Evolutionary conservation across 352 stramenopile species (phyloP).

Genomic region (Globisporangium sylvaticum): DNA sequence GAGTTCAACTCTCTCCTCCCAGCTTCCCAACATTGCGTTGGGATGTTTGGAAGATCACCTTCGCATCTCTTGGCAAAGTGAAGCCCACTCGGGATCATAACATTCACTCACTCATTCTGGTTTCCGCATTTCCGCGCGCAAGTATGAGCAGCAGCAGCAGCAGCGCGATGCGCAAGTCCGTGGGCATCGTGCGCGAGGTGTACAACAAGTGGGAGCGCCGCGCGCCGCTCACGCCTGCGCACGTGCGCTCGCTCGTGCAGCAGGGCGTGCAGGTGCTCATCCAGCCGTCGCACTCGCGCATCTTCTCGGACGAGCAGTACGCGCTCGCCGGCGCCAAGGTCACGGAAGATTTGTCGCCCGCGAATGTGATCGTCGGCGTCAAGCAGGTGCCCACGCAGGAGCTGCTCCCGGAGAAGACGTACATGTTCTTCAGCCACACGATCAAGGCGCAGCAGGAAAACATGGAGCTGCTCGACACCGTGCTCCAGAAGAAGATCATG

Average conservation of each 20-base stretch:
- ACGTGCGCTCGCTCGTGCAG: constrained; percentile 83
- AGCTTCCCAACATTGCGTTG: background rate
- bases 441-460: constrained; percentile 97
- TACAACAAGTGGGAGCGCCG: constrained; percentile 96
- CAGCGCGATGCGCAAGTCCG: constrained; percentile 35
- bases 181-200: constrained; percentile 92
- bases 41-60: background rate
- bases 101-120: background rate
- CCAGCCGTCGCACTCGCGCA: constrained; percentile 88
- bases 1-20: background rate
- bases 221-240: constrained; percentile 85
- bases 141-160: constrained; percentile 7
- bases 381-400: constrained; percentile 89
- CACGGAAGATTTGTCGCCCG: constrained; percentile 83
- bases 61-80: background rate
- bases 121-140: background rate
- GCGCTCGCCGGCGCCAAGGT: constrained; percentile 83
- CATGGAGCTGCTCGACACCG: constrained; percentile 92
- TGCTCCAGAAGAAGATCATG: constrained; percentile 90
- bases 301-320: constrained; percentile 94
- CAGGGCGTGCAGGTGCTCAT: constrained; percentile 89
- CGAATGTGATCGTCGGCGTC: constrained; percentile 93
- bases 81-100: background rate
- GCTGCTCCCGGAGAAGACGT: constrained; percentile 91
- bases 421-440: constrained; percentile 96